Base-by-base conservation (phyloP, 805 yeast genomes). In the Starmera caribaea region DNA sequence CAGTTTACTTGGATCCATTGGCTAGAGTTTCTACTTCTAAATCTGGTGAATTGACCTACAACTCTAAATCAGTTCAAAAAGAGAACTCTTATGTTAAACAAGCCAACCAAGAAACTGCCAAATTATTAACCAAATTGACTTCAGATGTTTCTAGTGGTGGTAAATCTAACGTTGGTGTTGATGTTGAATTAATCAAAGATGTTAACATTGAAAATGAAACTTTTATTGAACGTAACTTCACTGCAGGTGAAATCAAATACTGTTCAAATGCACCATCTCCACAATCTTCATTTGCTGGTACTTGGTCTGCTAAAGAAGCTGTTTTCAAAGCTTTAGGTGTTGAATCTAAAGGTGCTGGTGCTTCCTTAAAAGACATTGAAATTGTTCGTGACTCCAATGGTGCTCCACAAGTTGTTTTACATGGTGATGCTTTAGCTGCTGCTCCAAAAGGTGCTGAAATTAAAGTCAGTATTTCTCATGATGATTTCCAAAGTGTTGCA, bases 231-330 rank as follows among this genome's bases (percentile, higher is more conserved):
- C 79, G 97, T 59, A 92, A 92, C 72, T 92, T 89, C 73, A 89
- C 97, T 35, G 68, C 59, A 8, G 68, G 63, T 14, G 99, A 92
- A 69, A 79, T 81, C 49, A 69, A 66, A 30, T 92, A 92, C 71
- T 88, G 97, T 62, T 50, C 62, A 44, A 57, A 68, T 29, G 78
- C 96, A 28, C 71, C 97, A 34, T 72, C 73, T 48, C 85, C 92
- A 38, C 83, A 78, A 55, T 86, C 97, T 12, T 86, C 97, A 4
- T 92, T 74, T 64, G 88, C 98, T 24, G 99, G 99, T 36, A 83
- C 95, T 34, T 92, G 99, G 99, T 86, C 96, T 27, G 98, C 98
- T 35, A 92, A 92, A 68, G 99, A 92, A 69, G 98, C 99, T 34
- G 97, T 89, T 30, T 92, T 92, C 80, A 92, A 92, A 70, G 85